phyloP scores from a whole-genome alignment of 768 basidiomycete genomes.

The Suillus variegatus region DNA sequence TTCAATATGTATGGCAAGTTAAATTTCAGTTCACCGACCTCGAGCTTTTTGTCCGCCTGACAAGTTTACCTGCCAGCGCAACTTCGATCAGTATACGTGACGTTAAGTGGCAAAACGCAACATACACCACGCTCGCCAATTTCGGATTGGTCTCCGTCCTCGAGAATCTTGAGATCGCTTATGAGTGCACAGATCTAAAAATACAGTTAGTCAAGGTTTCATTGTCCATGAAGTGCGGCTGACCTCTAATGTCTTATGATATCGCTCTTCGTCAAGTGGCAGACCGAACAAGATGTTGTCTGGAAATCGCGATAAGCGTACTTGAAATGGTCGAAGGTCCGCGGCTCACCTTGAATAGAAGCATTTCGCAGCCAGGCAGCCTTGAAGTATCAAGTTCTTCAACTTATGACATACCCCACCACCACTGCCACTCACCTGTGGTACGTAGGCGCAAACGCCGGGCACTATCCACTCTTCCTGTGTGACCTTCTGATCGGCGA shows the following conservation, averaged over 20 bases:
- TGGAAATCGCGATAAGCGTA: slow-evolving; percentile 11
- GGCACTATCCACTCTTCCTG: slow-evolving; percentile 75
- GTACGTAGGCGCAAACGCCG: slow-evolving; percentile 86
- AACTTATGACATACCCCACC: slow-evolving; percentile 40
- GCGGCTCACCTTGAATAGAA: slow-evolving; percentile 51
- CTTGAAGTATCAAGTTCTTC: slow-evolving; percentile 32
- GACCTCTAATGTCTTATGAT: slow-evolving; percentile 75
- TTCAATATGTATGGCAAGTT: not conserved
- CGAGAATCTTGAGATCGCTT: slow-evolving; percentile 76
- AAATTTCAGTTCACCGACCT: slow-evolving; percentile 39
- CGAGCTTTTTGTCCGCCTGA: slow-evolving; percentile 66
- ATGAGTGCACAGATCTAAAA: slow-evolving; percentile 54
- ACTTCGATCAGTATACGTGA: not conserved
- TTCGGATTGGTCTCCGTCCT: slow-evolving; percentile 86
- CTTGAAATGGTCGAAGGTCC: too few relatives aligned
- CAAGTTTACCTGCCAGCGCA: slow-evolving; percentile 26
- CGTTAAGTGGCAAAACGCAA: not conserved
- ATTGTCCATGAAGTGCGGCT: slow-evolving; percentile 12
- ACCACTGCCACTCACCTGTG: slow-evolving; percentile 50
- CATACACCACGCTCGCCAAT: slow-evolving; percentile 83
- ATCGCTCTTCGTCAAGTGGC: slow-evolving; percentile 72
- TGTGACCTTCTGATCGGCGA: slow-evolving; percentile 41
- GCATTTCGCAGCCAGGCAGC: slow-evolving; percentile 75
- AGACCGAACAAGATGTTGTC: slow-evolving; percentile 82
- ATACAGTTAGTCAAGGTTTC: not conserved